Evolutionary conservation across 2,329 filamentous ascomycete genomes (phyloP).

Genomic region (Botrytis aclada): DNA sequence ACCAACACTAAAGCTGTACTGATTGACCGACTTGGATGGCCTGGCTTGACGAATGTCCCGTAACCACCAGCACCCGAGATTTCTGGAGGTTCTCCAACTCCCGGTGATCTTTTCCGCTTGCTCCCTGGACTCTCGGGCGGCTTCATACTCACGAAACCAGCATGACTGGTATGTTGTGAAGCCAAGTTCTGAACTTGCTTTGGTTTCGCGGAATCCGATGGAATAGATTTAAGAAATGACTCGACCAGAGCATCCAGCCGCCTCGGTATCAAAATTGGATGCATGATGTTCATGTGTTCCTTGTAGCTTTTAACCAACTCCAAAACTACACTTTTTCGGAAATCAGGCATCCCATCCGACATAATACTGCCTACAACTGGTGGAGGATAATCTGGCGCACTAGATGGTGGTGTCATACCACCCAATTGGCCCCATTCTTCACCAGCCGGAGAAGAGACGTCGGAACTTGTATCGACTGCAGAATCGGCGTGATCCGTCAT

Average conservation of each 20-base stretch:
- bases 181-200: constrained; percentile 29
- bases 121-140: constrained; percentile 37
- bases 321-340: constrained; percentile 50
- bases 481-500: constrained; percentile 42
- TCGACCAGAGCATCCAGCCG: constrained; percentile 46
- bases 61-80: constrained; percentile 27
- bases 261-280: constrained; percentile 57
- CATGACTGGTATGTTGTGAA: constrained; percentile 20
- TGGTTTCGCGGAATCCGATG: constrained; percentile 31
- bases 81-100: constrained; percentile 29
- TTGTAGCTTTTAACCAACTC: constrained; percentile 56
- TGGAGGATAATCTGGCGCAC: constrained; percentile 13
- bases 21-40: constrained; percentile 62
- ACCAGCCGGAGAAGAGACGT: constrained; percentile 52
- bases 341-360: constrained; percentile 52
- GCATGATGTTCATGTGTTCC: constrained; percentile 62
- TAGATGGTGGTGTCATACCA: constrained; percentile 33
- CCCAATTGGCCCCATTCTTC: constrained; percentile 59
- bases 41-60: constrained; percentile 40
- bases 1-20: constrained; percentile 79
- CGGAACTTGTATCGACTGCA: constrained; percentile 45
- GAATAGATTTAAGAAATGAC: constrained; percentile 35
- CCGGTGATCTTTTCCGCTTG: constrained; percentile 36
- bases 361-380: constrained; percentile 31
- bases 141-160: constrained; percentile 27